Evolutionary conservation across 345 rosid genomes (phyloP).

Genomic region (Eucalyptus grandis): DNA sequence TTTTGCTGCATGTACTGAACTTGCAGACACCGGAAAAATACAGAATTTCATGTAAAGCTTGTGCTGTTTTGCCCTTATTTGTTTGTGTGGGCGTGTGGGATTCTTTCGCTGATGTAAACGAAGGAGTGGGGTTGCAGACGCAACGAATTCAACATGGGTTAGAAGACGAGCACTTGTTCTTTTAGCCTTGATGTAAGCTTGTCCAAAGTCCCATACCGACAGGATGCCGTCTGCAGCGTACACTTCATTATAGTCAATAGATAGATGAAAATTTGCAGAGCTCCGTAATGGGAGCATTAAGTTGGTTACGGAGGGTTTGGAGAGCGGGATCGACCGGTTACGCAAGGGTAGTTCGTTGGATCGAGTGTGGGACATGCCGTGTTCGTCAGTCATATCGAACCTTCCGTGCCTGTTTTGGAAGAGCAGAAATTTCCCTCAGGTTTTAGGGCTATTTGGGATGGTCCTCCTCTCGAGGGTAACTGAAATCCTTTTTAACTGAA

Average conservation of each 20-base stretch:
- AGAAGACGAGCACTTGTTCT: not conserved
- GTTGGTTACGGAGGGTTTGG: not conserved
- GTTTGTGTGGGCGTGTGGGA: not conserved
- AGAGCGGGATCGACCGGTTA: not conserved
- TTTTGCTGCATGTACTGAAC: not conserved
- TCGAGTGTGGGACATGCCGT: not conserved
- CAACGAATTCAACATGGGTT: not conserved
- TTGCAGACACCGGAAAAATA: not conserved
- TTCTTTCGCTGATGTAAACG: not conserved
- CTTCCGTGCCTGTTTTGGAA: not conserved
- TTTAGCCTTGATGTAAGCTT: not conserved
- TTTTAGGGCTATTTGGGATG: not conserved
- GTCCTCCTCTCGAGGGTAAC: not conserved
- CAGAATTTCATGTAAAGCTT: not conserved
- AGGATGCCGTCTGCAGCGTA: not conserved
- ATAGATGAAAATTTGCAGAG: rapidly evolving
- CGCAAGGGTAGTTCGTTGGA: not conserved
- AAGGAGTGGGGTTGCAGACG: not conserved
- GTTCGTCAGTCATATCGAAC: not conserved
- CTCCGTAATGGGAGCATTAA: not conserved
- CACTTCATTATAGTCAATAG: not conserved
- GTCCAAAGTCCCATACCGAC: not conserved
- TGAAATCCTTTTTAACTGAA: too few species aligned
- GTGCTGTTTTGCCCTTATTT: not conserved
- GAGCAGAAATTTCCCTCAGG: not conserved